Evolutionary conservation across 75 land plant genomes (phyloP), one percentile per base, ranked within the genome.

Genomic region (Selaginella tamariscina): DNA sequence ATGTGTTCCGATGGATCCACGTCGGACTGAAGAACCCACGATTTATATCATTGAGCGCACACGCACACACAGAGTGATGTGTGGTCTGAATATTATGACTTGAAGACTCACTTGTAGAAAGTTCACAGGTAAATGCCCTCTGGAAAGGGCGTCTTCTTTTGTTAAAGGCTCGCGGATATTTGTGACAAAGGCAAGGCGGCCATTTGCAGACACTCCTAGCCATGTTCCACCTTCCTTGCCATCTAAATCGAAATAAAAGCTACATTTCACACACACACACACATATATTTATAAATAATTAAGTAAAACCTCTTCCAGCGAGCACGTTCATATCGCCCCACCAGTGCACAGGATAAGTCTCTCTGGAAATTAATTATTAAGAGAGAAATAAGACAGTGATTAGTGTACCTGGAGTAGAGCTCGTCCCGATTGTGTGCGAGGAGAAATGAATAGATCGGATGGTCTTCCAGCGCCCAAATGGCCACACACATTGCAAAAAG

Each of bases 401-500:
- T 63, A 80, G 49, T 15, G 11, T 39, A 39, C 84, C 96, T 79
- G 56, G 60, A 32, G 69, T 83, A 80, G 26, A 30, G 73, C 54
- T 91, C 96, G 70, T 91, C 96, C 56, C 96, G 80, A 79, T 91
- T 91, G 73, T 79, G 86, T 18, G 89, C 65, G 26, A 87, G 73
- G 44, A 91, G 55, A 55, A 91, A 69, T 1, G 77, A 78, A 71
- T 83, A 83, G 9, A 56, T 57, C 29, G 88, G 91, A 66, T 85
- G 84, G 31, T 83, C 69, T 33, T 82, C 71, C 91, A 87, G 88
- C 49, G 81, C 5, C 76, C 85, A 85, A n/a, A 80, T 75, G 31
- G 84, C 83, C 24, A 91, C 81, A 68, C 96, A 89, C 93, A 89
- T 89, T 39, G n/a, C n/a, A n/a, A n/a, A n/a, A n/a, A n/a, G n/a